Percentiles rank a stretch among this genome's conserved stretches.
These are phyloP conservation scores for Sinapis alba DNA, from an alignment of 441 rosid genomes.

Conservation along the genomic window DNA sequence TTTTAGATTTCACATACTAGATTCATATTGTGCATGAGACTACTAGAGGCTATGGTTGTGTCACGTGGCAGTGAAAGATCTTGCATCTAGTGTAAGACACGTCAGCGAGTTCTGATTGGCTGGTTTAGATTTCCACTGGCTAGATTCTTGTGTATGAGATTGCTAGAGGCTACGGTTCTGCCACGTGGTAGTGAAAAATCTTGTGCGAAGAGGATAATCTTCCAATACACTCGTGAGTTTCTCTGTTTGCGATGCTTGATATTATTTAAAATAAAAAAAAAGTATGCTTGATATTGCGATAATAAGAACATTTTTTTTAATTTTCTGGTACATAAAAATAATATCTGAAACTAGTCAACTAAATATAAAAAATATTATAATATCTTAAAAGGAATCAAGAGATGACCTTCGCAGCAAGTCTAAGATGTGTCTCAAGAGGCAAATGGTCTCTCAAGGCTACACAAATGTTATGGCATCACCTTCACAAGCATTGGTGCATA, in stretches of 20 bases:
- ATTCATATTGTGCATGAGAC: not conserved
- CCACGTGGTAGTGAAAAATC: constrained; percentile 11
- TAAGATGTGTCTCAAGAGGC: constrained; percentile 75
- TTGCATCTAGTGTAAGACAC: not conserved
- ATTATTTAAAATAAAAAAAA: no score
- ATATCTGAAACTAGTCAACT: not conserved
- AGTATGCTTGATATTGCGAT: constrained; percentile 4
- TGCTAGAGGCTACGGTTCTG: not conserved
- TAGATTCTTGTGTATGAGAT: not conserved
- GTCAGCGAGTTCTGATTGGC: constrained; percentile 17
- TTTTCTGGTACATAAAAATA: no score
- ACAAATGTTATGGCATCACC: constrained; percentile 62
- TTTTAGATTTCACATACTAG: constrained; percentile 3
- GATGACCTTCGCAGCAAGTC: constrained; percentile 51
- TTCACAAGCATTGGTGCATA: constrained; percentile 48
- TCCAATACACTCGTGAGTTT: not conserved
- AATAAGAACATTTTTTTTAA: not conserved
- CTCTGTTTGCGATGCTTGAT: constrained; percentile 5
- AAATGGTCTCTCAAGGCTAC: constrained; percentile 59
- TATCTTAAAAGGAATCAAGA: constrained; percentile 31
- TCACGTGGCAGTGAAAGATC: constrained; percentile 5
- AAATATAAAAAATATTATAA: not conserved
- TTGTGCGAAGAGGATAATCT: constrained; percentile 21
- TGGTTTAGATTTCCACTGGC: constrained; percentile 14
- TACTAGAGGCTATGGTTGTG: not conserved